Base-by-base conservation (phyloP, 2,329 filamentous ascomycete species). In the Fusarium kyushuense region DNA sequence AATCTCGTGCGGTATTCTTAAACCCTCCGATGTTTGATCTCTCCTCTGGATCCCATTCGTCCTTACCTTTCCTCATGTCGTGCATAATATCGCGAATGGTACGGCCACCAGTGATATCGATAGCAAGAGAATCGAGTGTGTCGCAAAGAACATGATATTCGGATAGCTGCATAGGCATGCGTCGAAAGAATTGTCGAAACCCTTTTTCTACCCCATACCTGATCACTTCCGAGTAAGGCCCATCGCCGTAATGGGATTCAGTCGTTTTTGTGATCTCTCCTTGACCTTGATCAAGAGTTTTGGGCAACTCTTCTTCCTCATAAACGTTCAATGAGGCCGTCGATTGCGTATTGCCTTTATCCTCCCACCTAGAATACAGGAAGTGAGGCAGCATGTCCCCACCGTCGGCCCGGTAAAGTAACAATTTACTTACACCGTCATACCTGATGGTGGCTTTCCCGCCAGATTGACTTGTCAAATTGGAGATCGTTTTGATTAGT, bases 141-240 rank as follows among this genome's bases (percentile, higher is more conserved):
- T 47, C 45, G 19, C 29, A 47, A 23, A 47, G 45, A 16, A 47
- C 12, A 11, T 47, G 45, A 17, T 33, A 32, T 11, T 47, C 19
- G n/a, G 45, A 33, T 14, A 47, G 45, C 45, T 21, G 45, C n/a
- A 17, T 33, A 23, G 45, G 45, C 45, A 47, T 47, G 45, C 45
- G 45, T n/a, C 45, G 45, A 25, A 47, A 47, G 9, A 47, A 47
- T 6, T 47, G 45, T 47, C 45, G n/a, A 33, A 47, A 47, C 21
- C 45, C 45, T 7, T 47, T 47, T 3, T 47, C 45, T 17, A 47
- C 13, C 9, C 45, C 45, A 13, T 17, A 17, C 27, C 29, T 23
- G 29, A 47, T 47, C 27, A 47, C n/a, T 21, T 47, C 45, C 11
- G 45, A 33, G n/a, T 47, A 33, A 23, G 30, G 45, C 16, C 13